Percentiles rank a stretch among this genome's conserved stretches.
Evolutionary conservation across 2,329 filamentous ascomycete species (phyloP).

Genomic region (Orbilia oligospora): DNA sequence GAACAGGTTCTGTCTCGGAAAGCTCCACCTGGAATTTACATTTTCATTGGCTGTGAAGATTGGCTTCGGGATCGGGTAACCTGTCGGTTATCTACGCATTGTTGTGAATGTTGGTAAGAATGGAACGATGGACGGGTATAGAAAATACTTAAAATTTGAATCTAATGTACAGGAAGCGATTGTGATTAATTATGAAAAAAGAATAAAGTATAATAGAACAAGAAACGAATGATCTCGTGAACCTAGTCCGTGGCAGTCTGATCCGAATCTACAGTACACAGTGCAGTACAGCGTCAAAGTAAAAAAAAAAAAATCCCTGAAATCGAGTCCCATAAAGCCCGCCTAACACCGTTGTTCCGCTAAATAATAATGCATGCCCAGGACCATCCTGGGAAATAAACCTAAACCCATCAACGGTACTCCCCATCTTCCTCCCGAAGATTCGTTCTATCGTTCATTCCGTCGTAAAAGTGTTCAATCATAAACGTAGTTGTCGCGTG

Average conservation of each 20-base stretch:
- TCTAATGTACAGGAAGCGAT: background rate
- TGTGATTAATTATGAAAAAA: background rate
- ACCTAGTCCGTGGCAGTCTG: background rate
- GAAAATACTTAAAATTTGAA: background rate
- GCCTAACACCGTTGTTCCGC: conserved; percentile 27
- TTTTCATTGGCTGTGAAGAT: background rate
- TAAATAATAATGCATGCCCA: conserved; percentile 14
- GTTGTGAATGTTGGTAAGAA: background rate
- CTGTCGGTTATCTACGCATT: no score
- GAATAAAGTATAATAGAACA: background rate
- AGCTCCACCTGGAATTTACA: background rate
- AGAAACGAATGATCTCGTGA: background rate
- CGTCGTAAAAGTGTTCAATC: conserved; percentile 2
- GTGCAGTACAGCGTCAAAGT: background rate
- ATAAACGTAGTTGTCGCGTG: conserved; percentile 10
- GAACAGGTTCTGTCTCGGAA: background rate
- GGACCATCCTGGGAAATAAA: background rate
- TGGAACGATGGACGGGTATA: background rate
- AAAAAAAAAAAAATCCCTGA: conserved; percentile 5
- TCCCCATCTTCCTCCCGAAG: background rate
- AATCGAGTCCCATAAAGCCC: background rate
- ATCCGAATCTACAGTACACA: background rate
- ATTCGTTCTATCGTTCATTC: conserved; percentile 19
- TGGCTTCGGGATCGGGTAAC: no score
- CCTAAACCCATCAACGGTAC: conserved; percentile 1